Evolutionary conservation across 805 yeast species (phyloP).

Genomic region (Danielia oregonensis): DNA sequence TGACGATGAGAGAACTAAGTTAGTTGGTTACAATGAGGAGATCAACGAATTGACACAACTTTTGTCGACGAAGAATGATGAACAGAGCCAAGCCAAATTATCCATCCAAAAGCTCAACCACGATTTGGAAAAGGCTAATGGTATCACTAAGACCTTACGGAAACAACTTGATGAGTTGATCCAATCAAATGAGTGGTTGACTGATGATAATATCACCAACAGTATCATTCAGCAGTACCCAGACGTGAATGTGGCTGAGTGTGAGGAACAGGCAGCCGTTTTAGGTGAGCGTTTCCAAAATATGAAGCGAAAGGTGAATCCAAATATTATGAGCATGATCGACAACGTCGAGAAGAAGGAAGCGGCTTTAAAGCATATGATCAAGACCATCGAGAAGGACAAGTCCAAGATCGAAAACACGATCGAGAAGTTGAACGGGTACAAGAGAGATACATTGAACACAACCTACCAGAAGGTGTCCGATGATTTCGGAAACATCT

Average conservation of each 20-base stretch:
- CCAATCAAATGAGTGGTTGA: conserved; percentile 68
- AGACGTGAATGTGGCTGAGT: conserved; percentile 58
- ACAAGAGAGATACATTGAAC: conserved; percentile 76
- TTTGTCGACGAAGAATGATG: conserved; percentile 42
- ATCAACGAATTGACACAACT: conserved; percentile 53
- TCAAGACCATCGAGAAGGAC: conserved; percentile 83
- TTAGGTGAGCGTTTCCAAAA: conserved; percentile 58
- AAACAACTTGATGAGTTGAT: conserved; percentile 42
- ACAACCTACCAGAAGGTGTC: conserved; percentile 86
- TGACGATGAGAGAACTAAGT: conserved; percentile 53
- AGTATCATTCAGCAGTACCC: conserved; percentile 60
- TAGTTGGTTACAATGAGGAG: conserved; percentile 74
- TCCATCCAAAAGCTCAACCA: conserved; percentile 52
- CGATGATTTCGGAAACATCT: conserved; percentile 84
- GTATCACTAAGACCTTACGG: conserved; percentile 33
- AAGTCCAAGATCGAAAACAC: conserved; percentile 88
- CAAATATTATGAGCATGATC: conserved; percentile 85
- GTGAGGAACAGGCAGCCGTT: conserved; percentile 52
- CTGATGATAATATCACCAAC: conserved; percentile 55
- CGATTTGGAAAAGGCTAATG: conserved; percentile 48
- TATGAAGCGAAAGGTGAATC: conserved; percentile 78
- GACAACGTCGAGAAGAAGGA: conserved; percentile 91
- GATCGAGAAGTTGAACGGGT: conserved; percentile 74
- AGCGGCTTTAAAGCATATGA: conserved; percentile 68
- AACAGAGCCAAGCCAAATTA: conserved; percentile 45